phyloP scores from a whole-genome alignment of 805 yeast species.

The Lipomyces orientalis region DNA sequence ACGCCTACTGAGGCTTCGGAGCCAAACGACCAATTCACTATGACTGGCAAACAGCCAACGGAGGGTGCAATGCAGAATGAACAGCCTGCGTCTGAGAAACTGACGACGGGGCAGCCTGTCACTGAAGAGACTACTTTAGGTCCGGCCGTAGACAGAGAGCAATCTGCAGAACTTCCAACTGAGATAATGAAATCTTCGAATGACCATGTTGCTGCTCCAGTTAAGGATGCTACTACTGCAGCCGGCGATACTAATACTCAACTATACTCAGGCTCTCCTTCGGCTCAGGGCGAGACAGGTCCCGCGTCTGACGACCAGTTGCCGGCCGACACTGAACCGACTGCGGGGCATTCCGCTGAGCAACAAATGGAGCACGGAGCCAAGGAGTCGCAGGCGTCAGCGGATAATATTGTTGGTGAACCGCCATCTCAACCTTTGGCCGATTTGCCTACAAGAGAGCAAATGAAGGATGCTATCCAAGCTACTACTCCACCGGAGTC shows the following conservation, averaged over 20 bases:
- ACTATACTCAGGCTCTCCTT: neutral
- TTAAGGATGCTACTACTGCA: neutral
- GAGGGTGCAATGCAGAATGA: neutral
- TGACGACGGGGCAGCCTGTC: neutral
- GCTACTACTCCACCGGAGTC: neutral
- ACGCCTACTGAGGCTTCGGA: neutral
- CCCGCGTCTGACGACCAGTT: neutral
- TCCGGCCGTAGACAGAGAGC: neutral
- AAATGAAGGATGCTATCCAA: neutral
- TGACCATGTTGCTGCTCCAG: neutral
- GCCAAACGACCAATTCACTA: neutral
- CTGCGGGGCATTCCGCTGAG: neutral
- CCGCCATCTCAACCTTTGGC: neutral
- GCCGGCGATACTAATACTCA: neutral
- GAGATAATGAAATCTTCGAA: neutral
- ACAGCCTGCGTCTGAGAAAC: neutral
- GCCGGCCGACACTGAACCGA: neutral
- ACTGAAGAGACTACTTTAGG: neutral
- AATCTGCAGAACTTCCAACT: neutral
- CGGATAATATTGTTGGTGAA: neutral
- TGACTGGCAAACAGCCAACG: neutral
- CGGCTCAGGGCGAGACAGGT: neutral
- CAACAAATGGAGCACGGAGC: neutral
- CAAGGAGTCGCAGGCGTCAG: neutral
- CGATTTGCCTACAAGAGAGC: neutral